Evolutionary conservation across 306 rosid species (phyloP), one percentile per base, ranked within the genome.

Genomic region (Purshia tridentata): DNA sequence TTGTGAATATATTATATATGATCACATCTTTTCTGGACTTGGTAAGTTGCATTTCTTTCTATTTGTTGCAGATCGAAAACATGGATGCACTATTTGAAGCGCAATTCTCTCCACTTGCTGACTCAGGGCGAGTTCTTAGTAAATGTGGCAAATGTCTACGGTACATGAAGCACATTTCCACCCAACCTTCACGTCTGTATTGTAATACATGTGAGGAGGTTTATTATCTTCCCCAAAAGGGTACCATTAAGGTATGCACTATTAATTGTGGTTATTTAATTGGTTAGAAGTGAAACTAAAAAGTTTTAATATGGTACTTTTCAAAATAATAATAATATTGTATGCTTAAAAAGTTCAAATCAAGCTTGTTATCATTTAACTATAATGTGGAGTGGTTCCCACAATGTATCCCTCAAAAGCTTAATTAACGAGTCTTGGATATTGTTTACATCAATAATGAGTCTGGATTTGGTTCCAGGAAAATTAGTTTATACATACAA

Each of bases 11-110:
- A 29, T 29, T 16, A 6, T 7, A 20, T 52, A 29, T 29, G 35
- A 29, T 29, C 35, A 29, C 35, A 29, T 29, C 35, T 29, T 3
- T 29, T 29, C 35, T 29, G 35, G 2, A 29, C 35, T 29, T 58
- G 8, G 18, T 42, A 16, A 41, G 9, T 8, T 50, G 9, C 41
- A 9, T 52, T 58, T 51, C 64, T 73, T 75, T 72, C 67, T 81
- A 57, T 67, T 56, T 85, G 75, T 68, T 76, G 72, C 93, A 93
- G 98, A 91, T 93, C 76, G 98, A 91, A 72, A 89, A 88, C 72
- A 93, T 93, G 98, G 97, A 93, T 89, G 92, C 94, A 59, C 76
- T 93, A 73, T 93, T 93, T 80, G 98, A 93, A 82, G 96, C 96
- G 20, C 98, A 93, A 53, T 93, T 93, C 82, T 93, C 98, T 59